Base-by-base conservation (phyloP, 2,329 filamentous ascomycete species). In the Aspergillus nomiae region DNA sequence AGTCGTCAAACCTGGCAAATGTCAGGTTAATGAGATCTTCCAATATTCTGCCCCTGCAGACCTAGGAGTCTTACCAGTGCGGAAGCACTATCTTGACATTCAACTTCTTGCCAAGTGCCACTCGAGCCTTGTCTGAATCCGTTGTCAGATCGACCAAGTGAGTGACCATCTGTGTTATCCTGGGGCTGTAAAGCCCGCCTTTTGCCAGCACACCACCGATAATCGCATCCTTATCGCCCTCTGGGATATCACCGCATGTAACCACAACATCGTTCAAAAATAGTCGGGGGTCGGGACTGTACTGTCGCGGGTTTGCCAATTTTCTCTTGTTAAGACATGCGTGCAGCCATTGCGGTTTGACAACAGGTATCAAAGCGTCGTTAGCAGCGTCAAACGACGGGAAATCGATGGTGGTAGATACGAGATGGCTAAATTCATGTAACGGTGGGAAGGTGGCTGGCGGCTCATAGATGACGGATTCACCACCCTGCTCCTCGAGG, bases 211-310 rank as follows among this genome's bases (percentile, higher is more conserved):
- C 92, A 1, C 92, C 94, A 12, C 94, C 95, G 45, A 92, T 88
- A 61, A 99, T 97, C 12, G 93, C 92, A 79, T 98, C 94, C 75
- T 93, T 92, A 77, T 99, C 95, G 41, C 88, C 90, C 41, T 87
- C 83, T 0, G 95, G 95, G 54, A 99, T 87, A 71, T 95, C 91
- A 54, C 90, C 92, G 73, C 92, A 96, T 36, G 89, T 90, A 21
- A 97, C 84, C 32, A 91, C 86, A 48, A 98, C 90, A 69, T 92
- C 89, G 58, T 91, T 91, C 78, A 99, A 92, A 76, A 97, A 95
- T 74, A 97, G 88, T 63, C 90, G 87, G 2, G 94, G 94, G 71
- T 99, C 95, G 1, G 95, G 95, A 53, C 90, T 97, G 76, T 90
- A 96, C 19, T 92, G 91, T 46, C 94, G 88, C 11, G 94, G 87